Percentiles rank a stretch among this genome's conserved stretches.
Evolutionary conservation across 768 basidiomycete species (phyloP).

Genomic region (Fomitopsis pulvina): DNA sequence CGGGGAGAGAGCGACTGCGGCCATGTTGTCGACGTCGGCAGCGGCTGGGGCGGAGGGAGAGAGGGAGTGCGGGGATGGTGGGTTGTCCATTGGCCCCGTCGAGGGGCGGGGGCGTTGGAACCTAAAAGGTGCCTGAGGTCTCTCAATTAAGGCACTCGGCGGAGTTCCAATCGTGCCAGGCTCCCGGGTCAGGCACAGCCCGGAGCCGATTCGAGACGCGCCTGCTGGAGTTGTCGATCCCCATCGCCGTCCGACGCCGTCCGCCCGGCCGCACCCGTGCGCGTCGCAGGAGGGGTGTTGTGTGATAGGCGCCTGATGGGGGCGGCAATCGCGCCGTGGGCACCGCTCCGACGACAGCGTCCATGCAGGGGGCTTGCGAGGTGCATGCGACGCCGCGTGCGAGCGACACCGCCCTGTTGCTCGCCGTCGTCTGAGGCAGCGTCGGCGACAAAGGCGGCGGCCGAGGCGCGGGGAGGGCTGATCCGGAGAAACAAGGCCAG

Average conservation of each 20-base stretch:
- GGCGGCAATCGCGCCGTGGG: too few species aligned
- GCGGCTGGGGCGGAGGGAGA: background rate
- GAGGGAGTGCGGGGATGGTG: slow-evolving; percentile 12
- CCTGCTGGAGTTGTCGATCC: background rate
- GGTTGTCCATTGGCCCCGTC: slow-evolving; percentile 17
- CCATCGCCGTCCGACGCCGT: too few species aligned
- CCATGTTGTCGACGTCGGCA: slow-evolving; percentile 15
- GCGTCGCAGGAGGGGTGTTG: too few species aligned
- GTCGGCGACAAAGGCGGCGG: too few species aligned
- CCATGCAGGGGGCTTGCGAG: too few species aligned
- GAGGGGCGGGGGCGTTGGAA: slow-evolving; percentile 7
- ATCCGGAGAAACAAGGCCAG: background rate
- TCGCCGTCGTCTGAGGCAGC: too few species aligned
- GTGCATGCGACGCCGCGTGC: too few species aligned
- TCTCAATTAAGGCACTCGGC: slow-evolving; percentile 21
- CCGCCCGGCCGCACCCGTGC: too few species aligned
- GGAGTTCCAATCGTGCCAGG: slow-evolving; percentile 11
- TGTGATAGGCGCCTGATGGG: too few species aligned
- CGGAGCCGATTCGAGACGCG: slow-evolving; percentile 14
- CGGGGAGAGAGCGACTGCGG: slow-evolving; percentile 23
- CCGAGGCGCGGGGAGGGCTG: background rate
- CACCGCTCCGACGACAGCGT: too few species aligned
- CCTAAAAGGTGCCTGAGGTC: slow-evolving; percentile 20
- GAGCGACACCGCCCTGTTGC: too few species aligned
- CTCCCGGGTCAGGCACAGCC: slow-evolving; percentile 16